Conservation (phyloP, 768 basidiomycete species). For the Auriscalpium orientale region DNA sequence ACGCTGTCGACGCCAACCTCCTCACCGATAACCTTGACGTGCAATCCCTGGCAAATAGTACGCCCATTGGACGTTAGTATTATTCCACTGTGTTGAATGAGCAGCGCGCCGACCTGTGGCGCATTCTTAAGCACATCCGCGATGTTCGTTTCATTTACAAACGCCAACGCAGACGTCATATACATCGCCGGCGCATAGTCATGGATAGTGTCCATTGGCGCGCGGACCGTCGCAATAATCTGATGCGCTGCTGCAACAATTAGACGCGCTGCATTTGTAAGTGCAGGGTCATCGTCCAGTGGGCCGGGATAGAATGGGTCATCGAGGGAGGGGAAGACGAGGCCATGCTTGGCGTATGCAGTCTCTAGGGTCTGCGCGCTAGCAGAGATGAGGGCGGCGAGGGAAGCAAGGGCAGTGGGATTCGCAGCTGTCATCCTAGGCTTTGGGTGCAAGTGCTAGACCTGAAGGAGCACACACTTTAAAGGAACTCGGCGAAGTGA, state of each 20-base stretch:
- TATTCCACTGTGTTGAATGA: background rate
- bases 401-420: background rate
- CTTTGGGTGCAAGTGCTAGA: too few relatives aligned
- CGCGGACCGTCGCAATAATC: constrained; percentile 2
- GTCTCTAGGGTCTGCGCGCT: constrained; percentile 1
- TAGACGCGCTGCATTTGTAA: background rate
- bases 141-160: background rate
- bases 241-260: constrained; percentile 1
- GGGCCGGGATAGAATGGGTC: background rate
- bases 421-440: background rate
- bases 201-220: background rate
- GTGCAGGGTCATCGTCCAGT: background rate
- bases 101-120: background rate
- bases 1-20: background rate
- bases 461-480: too few relatives aligned
- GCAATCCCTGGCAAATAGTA: constrained; percentile 3
- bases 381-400: background rate
- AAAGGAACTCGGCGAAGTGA: too few relatives aligned
- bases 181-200: background rate
- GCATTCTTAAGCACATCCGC: constrained; percentile 3
- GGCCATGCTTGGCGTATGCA: background rate
- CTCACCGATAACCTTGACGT: constrained; percentile 3
- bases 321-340: constrained; percentile 4
- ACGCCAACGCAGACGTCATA: background rate
- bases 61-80: background rate